Conservation (phyloP, 1,139 yeast genomes). For the Suhomyces yuchorum region DNA sequence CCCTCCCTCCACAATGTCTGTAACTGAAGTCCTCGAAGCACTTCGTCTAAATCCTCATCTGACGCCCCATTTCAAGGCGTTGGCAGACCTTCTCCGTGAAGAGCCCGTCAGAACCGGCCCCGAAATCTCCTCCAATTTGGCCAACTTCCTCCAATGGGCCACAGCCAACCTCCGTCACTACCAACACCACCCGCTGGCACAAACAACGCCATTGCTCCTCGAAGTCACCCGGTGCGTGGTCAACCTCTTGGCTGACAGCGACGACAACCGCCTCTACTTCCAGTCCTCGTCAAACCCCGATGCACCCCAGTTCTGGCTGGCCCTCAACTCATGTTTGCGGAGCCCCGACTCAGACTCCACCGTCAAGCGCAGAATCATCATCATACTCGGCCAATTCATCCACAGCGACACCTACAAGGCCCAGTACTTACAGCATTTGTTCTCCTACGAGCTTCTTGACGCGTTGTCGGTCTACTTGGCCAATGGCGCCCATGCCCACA, state of each 20-base stretch:
- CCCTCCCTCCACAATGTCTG: slow-evolving; percentile 8
- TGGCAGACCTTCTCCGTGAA: slow-evolving; percentile 35
- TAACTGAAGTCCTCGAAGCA: slow-evolving; percentile 7
- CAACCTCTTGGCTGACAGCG: slow-evolving; percentile 42
- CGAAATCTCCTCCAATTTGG: slow-evolving; percentile 13
- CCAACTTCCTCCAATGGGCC: slow-evolving; percentile 13
- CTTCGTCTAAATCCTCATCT: slow-evolving; percentile 6
- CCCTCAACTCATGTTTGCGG: slow-evolving; percentile 2
- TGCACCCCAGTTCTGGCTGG: slow-evolving; percentile 27
- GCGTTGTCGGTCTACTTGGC: slow-evolving; percentile 12
- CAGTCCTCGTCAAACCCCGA: slow-evolving; percentile 10
- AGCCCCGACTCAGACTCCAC: slow-evolving; percentile 3
- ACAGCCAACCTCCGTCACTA: slow-evolving; percentile 14
- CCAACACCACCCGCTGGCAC: slow-evolving; percentile 2
- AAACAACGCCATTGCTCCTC: slow-evolving; percentile 5
- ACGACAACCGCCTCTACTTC: slow-evolving; percentile 31
- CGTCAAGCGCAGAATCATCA: slow-evolving; percentile 18
- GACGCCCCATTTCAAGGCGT: slow-evolving; percentile 5
- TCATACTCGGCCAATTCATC: slow-evolving; percentile 40
- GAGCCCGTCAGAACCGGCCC: slow-evolving; percentile 24
- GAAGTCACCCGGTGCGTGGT: slow-evolving; percentile 21
- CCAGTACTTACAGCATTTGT: slow-evolving; percentile 21
- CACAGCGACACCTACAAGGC: slow-evolving; percentile 28
- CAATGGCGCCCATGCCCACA: background rate
- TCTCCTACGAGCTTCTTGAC: slow-evolving; percentile 11